These are phyloP conservation scores for Serendipita sp. DNA, from an alignment of 768 basidiomycete genomes.

Conservation along the genomic window DNA sequence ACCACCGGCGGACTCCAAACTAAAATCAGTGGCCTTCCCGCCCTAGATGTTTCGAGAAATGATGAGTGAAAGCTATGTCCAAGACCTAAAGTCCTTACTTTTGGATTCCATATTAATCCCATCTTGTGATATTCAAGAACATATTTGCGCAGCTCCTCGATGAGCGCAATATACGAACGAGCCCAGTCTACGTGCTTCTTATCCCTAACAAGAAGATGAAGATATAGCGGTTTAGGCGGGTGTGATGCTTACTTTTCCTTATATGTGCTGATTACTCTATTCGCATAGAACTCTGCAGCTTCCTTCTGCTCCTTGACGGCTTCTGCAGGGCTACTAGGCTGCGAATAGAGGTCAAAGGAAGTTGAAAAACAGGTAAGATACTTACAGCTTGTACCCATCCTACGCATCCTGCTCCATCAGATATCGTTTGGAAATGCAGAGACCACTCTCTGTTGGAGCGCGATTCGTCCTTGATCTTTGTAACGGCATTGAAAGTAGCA, in stretches of 20 bases:
- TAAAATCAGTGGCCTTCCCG: conserved; percentile 38
- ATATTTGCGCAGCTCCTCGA: conserved; percentile 72
- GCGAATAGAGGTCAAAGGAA: not conserved
- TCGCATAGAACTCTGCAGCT: conserved; percentile 71
- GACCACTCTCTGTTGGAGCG: conserved; percentile 69
- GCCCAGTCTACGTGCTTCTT: conserved; percentile 82
- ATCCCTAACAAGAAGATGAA: conserved; percentile 38
- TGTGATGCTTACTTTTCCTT: conserved; percentile 64
- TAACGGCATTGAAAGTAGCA: conserved; percentile 53
- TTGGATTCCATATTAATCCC: conserved; percentile 78
- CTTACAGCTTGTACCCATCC: conserved; percentile 82
- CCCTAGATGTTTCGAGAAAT: conserved; percentile 26
- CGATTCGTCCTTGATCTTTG: conserved; percentile 68
- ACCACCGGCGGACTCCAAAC: conserved; percentile 16
- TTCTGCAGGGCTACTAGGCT: not conserved
- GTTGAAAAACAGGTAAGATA: conserved; percentile 6
- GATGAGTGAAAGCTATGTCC: not conserved
- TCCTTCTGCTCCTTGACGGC: conserved; percentile 68
- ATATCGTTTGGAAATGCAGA: conserved; percentile 62
- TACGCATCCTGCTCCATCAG: conserved; percentile 63
- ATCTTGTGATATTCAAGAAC: conserved; percentile 73
- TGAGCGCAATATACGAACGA: conserved; percentile 42
- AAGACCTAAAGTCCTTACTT: conserved; percentile 27
- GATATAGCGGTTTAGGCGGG: not conserved
- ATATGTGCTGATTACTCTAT: conserved; percentile 80